These are phyloP conservation scores for Solioccasus polychromus DNA, from an alignment of 768 basidiomycete genomes.

Conservation along the genomic window DNA sequence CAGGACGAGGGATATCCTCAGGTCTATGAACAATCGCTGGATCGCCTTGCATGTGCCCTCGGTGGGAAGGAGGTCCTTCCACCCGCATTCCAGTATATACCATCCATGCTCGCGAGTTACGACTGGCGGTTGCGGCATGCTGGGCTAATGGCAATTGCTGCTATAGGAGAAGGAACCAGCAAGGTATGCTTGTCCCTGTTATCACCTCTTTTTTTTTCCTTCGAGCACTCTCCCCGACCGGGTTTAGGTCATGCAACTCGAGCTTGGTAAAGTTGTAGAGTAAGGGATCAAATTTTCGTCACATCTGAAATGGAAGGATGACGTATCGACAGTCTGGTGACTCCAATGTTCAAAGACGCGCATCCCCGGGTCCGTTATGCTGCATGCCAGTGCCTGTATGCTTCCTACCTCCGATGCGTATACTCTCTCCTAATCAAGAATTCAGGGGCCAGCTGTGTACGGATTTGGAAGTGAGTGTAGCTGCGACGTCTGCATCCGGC, in stretches of 20 bases:
- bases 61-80: conserved; percentile 76
- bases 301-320: conserved; percentile 1
- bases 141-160: conserved; percentile 82
- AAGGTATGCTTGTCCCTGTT: conserved; percentile 40
- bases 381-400: conserved; percentile 83
- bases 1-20: conserved; percentile 65
- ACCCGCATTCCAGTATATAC: conserved; percentile 78
- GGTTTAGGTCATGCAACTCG: conserved; percentile 69
- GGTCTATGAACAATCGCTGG: conserved; percentile 79
- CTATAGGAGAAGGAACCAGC: conserved; percentile 80
- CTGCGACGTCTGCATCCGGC: not conserved
- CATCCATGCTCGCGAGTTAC: conserved; percentile 74
- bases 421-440: not conserved
- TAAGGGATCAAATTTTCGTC: conserved; percentile 35
- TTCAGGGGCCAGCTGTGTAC: conserved; percentile 83
- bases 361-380: conserved; percentile 75
- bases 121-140: conserved; percentile 88
- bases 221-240: not conserved
- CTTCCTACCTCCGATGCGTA: conserved; percentile 4
- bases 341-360: conserved; percentile 72
- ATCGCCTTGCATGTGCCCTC: conserved; percentile 76
- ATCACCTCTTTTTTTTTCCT: not conserved
- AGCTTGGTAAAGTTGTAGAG: conserved; percentile 81
- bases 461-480: conserved; percentile 66
- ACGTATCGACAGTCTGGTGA: conserved; percentile 52